These are phyloP conservation scores for Rhododendron henanense DNA, from an alignment of 148 eudicot genomes.

Conservation along the genomic window DNA sequence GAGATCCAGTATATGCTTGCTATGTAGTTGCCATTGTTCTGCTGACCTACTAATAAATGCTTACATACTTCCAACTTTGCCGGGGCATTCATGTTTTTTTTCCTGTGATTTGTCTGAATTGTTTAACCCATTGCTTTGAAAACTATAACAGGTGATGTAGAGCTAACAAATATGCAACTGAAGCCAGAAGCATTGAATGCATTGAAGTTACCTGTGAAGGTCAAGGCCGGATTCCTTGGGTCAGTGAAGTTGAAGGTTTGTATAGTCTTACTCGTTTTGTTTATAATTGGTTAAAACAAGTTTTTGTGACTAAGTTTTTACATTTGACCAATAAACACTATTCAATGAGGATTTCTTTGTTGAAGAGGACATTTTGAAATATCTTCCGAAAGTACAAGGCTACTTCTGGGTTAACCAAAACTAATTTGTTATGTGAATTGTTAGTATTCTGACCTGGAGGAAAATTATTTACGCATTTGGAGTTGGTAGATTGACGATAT, in stretches of 20 bases:
- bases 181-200: conserved; percentile 99
- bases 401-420: background rate
- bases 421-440: background rate
- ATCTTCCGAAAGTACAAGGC: background rate
- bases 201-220: conserved; percentile 85
- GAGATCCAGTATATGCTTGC: background rate
- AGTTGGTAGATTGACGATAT: background rate
- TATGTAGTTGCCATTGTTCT: background rate
- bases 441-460: background rate
- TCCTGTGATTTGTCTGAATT: background rate
- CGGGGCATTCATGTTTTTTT: background rate
- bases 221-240: conserved; percentile 97
- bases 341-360: background rate
- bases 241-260: conserved; percentile 95
- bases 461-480: background rate
- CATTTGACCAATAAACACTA: background rate
- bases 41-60: background rate
- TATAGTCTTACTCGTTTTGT: background rate
- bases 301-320: background rate
- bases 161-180: conserved; percentile 88
- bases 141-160: conserved; percentile 70
- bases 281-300: background rate
- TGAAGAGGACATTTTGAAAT: background rate
- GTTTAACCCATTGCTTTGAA: background rate
- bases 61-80: background rate